These are phyloP conservation scores for Phytophthora chlamydospora DNA, from an alignment of 352 stramenopile genomes.

Conservation along the genomic window DNA sequence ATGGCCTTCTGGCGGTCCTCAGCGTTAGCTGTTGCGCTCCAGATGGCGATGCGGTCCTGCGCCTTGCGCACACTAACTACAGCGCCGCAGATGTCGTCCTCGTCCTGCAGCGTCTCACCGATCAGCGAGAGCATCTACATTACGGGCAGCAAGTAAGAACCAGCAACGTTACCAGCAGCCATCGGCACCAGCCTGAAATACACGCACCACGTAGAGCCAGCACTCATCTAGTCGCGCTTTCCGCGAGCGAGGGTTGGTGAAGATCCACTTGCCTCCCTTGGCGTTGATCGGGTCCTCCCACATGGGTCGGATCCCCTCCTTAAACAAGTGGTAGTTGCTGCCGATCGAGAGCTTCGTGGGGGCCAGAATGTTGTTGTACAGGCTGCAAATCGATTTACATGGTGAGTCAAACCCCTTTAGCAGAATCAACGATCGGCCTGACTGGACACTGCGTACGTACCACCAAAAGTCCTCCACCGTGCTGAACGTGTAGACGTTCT, in stretches of 20 bases:
- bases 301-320: slow-evolving; percentile 96
- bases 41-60: slow-evolving; percentile 96
- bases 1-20: slow-evolving; percentile 83
- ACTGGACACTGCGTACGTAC: slow-evolving; percentile 36
- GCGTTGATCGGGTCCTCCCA: slow-evolving; percentile 97
- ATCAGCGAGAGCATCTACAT: slow-evolving; percentile 93
- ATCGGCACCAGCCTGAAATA: background rate
- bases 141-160: slow-evolving; percentile 10
- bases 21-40: slow-evolving; percentile 85
- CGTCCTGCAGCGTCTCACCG: slow-evolving; percentile 95
- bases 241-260: slow-evolving; percentile 95
- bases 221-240: slow-evolving; percentile 94
- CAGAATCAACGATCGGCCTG: too few relatives aligned
- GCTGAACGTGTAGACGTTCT: slow-evolving; percentile 94
- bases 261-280: slow-evolving; percentile 97
- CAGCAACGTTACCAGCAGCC: background rate
- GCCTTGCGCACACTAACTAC: slow-evolving; percentile 96
- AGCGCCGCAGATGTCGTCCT: slow-evolving; percentile 94
- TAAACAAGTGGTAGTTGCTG: slow-evolving; percentile 99
- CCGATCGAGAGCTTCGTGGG: slow-evolving; percentile 88
- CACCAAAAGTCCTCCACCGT: slow-evolving; percentile 98
- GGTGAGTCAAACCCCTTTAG: slow-evolving; percentile 1
- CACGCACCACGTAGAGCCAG: slow-evolving; percentile 94
- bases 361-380: slow-evolving; percentile 96
- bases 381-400: slow-evolving; percentile 31